Evolutionary conservation across 345 rosid species (phyloP).

Genomic region (Hirschfeldia incana): DNA sequence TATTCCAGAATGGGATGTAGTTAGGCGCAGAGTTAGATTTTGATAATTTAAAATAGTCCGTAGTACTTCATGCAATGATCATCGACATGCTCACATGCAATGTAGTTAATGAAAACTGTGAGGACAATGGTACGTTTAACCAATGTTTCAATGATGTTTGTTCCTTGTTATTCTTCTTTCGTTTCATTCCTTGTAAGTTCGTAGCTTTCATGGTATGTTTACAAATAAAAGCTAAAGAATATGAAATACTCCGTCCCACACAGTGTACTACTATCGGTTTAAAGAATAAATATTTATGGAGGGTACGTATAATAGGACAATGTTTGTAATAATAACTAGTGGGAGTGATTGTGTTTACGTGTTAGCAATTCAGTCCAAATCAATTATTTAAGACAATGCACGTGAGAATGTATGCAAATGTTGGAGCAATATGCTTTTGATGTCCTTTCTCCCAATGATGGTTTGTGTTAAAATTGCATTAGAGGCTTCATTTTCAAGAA

Average conservation of each 20-base stretch:
- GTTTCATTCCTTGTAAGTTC: not conserved
- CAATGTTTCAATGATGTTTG: not conserved
- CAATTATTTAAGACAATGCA: not conserved
- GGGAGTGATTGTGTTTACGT: not conserved
- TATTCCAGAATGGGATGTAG: not conserved
- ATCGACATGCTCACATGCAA: not conserved
- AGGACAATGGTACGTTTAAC: not conserved
- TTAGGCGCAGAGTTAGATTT: not conserved
- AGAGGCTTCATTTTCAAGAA: not conserved
- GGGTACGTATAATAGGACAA: conserved; percentile 5
- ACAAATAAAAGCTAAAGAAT: not conserved
- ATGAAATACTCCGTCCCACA: not conserved
- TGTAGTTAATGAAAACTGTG: not conserved
- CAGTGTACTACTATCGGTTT: too few relatives aligned
- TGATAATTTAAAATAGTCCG: not conserved
- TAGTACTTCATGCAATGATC: not conserved
- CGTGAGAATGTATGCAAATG: not conserved
- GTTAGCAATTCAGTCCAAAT: not conserved
- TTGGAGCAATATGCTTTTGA: not conserved
- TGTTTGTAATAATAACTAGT: not conserved
- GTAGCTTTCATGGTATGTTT: not conserved
- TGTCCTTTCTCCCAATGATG: not conserved
- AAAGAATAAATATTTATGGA: not conserved
- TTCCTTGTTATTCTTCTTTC: not conserved
- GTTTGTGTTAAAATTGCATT: not conserved